phyloP scores from a whole-genome alignment of 805 yeast species.

The Komagataella kurtzmanii region DNA sequence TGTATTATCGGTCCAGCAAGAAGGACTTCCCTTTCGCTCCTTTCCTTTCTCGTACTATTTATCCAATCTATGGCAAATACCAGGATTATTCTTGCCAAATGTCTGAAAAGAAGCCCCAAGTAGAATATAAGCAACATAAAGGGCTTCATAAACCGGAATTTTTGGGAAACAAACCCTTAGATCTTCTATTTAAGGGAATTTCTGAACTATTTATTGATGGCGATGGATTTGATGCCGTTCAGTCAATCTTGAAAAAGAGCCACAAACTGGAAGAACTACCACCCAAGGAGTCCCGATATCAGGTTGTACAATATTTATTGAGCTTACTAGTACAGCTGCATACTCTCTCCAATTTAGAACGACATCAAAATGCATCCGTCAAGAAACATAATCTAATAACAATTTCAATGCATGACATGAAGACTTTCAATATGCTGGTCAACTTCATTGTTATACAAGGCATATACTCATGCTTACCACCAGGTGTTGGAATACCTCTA shows the following conservation, averaged over 20 bases:
- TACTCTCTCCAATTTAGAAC: slow-evolving; percentile 16
- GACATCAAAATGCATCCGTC: slow-evolving; percentile 3
- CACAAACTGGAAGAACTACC: neutral
- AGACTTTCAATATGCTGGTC: slow-evolving; percentile 49
- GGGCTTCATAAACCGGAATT: slow-evolving; percentile 9
- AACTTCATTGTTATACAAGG: slow-evolving; percentile 60
- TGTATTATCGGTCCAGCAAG: neutral
- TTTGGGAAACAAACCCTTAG: slow-evolving; percentile 16
- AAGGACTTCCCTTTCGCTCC: neutral
- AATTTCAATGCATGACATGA: slow-evolving; percentile 79
- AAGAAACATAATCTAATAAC: slow-evolving; percentile 28
- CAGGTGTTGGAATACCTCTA: slow-evolving; percentile 49
- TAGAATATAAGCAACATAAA: neutral
- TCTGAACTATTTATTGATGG: neutral
- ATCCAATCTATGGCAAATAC: neutral
- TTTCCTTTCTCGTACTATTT: neutral
- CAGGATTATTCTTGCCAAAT: neutral
- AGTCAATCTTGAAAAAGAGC: neutral
- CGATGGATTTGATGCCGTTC: slow-evolving; percentile 1
- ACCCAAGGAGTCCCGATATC: slow-evolving; percentile 5
- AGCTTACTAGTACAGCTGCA: slow-evolving; percentile 25
- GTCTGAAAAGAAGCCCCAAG: neutral
- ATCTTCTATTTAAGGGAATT: slow-evolving; percentile 16
- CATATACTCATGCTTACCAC: slow-evolving; percentile 47
- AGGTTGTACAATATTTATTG: slow-evolving; percentile 22